Evolutionary conservation across 75 land plant genomes (phyloP), one percentile per base, ranked within the genome.

Genomic region (Adiantum capillusveneris): DNA sequence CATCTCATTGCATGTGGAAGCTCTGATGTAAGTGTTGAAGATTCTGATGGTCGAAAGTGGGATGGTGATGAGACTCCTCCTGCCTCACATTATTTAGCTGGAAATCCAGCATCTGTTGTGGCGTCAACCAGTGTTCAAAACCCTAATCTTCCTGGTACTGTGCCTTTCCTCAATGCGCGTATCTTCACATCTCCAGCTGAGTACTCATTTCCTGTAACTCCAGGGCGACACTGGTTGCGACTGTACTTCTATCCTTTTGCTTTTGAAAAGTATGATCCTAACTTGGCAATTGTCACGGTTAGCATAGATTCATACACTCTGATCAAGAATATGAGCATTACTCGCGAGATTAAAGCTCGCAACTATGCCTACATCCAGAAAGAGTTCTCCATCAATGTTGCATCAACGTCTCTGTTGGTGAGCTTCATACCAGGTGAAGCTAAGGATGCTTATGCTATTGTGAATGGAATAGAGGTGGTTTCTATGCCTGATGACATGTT

Each of bases 201-300:
- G 16, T 86, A 82, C 51, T 52, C 39, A 0, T 70, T 86, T 60
- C 51, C 73, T 3, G 63, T 86, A 5, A 24, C 57, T 13, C 26
- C 58, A n/a, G 55, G 63, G 1, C 65, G 81, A 13, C 69, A 78
- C 29, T 75, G 67, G 72, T 24, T 87, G 29, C 60, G 91, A 6
- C 76, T 87, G 20, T 67, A 87, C 58, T 87, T 87, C 58, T 83
- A 83, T 43, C 91, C 91, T 0, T 42, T 83, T 7, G 20, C 68
- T 11, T 76, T 70, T 62, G 6, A 48, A 7, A 24, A 45, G 26
- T 31, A 63, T 34, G 31, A 68, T 48, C 11, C 67, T 16, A n/a
- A 28, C 11, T 31, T 65, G 11, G 51, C 85, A 1, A 71, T 44
- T 60, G 72, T 82, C 65, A 65, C 75, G 0, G 78, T 72, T 17